phyloP scores from a whole-genome alignment of 768 basidiomycete species.

The Tylopilus plumbeoviolaceoides region DNA sequence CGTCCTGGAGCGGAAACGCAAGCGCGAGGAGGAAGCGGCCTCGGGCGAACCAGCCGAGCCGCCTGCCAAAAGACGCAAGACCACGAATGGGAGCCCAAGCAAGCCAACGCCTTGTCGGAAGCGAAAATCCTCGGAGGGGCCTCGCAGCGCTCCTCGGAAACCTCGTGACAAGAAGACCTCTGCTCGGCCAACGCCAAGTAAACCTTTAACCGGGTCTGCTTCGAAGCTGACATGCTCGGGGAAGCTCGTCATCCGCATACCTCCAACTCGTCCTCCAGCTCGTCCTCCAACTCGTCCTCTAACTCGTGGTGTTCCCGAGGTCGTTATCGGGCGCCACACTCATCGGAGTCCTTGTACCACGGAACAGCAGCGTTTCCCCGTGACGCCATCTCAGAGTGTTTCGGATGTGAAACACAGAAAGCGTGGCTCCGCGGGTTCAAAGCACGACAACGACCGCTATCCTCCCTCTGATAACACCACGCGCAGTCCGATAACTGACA shows the following conservation, averaged over 20 bases:
- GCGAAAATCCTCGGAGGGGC: constrained; percentile 24
- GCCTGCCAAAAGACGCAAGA: constrained; percentile 27
- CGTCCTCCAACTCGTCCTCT: not conserved
- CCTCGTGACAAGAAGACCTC: constrained; percentile 17
- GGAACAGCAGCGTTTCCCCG: constrained; percentile 12
- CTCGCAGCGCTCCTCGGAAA: constrained; percentile 28
- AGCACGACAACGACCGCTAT: constrained; percentile 18
- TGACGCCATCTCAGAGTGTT: constrained; percentile 15
- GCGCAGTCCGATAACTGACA: constrained; percentile 10
- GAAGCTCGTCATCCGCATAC: constrained; percentile 27
- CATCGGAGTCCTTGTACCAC: constrained; percentile 7
- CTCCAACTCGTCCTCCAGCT: too few species aligned
- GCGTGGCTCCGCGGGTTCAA: constrained; percentile 15
- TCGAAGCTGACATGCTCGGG: constrained; percentile 21
- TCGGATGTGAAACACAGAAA: constrained; percentile 22
- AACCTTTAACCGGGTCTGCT: constrained; percentile 11
- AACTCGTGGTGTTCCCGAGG: constrained; percentile 11
- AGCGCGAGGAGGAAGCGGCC: constrained; percentile 46
- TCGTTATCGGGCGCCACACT: constrained; percentile 15
- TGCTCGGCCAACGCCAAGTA: constrained; percentile 13
- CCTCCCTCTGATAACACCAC: constrained; percentile 23
- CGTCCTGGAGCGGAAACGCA: constrained; percentile 51
- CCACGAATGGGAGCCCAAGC: constrained; percentile 5
- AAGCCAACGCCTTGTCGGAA: constrained; percentile 18
- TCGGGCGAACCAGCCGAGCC: constrained; percentile 15